phyloP scores from a whole-genome alignment of 2,329 filamentous ascomycete species.

The Fusarium abutilonis region DNA sequence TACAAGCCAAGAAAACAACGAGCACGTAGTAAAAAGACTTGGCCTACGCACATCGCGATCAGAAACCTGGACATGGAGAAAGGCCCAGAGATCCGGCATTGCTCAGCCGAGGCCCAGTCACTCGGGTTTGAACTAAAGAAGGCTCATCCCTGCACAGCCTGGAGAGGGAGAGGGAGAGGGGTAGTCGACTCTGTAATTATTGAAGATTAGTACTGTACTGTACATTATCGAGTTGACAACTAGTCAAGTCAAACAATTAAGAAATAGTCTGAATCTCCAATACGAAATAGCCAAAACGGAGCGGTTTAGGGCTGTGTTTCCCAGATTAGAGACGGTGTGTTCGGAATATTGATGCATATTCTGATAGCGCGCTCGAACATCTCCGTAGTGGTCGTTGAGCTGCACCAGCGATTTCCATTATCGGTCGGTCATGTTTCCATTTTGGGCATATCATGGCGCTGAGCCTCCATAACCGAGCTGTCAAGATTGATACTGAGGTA shows the following conservation, averaged over 20 bases:
- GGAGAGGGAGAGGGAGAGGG: too few species aligned
- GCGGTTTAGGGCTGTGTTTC: conserved; percentile 27
- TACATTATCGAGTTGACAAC: too few species aligned
- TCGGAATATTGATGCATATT: conserved; percentile 27
- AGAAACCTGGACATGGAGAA: too few species aligned
- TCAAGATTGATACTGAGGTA: conserved; percentile 11
- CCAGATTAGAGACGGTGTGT: conserved; percentile 28
- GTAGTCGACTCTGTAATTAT: too few species aligned
- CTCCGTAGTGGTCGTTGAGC: conserved; percentile 35
- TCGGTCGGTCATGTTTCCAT: conserved; percentile 33
- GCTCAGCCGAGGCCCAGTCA: conserved; percentile 17
- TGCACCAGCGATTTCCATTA: conserved; percentile 25
- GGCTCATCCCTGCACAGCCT: conserved; percentile 32
- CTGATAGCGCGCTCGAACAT: conserved; percentile 32
- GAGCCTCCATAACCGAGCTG: conserved; percentile 38
- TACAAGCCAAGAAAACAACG: conserved; percentile 25
- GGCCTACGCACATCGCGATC: too few species aligned
- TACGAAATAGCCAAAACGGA: not conserved
- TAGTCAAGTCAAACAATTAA: not conserved
- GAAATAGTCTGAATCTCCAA: not conserved
- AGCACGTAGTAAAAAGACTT: conserved; percentile 3
- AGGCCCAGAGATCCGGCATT: too few species aligned
- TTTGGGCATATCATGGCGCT: conserved; percentile 33
- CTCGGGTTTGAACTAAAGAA: conserved; percentile 24
- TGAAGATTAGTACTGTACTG: too few species aligned